Evolutionary conservation across 768 basidiomycete species (phyloP).

Genomic region (Hericium coralloides): DNA sequence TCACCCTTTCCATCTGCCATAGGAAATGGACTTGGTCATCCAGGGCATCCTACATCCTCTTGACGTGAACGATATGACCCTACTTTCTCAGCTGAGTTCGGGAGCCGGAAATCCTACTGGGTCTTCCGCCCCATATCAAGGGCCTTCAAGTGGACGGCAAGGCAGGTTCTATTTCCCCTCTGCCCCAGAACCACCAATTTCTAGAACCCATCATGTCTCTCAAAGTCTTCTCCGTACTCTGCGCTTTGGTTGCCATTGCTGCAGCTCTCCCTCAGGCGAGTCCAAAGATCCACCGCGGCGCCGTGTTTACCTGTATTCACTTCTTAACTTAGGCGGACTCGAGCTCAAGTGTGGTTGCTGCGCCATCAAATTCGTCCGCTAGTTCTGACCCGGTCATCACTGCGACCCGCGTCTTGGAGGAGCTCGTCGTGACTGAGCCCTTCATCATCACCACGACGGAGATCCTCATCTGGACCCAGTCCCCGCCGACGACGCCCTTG

Average conservation of each 20-base stretch:
- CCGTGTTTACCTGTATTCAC: too few relatives aligned
- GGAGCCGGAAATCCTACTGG: too few relatives aligned
- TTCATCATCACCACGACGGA: not conserved
- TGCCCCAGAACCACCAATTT: too few relatives aligned
- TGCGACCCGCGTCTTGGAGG: not conserved
- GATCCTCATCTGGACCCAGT: not conserved
- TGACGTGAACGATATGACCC: not conserved
- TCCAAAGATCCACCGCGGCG: too few relatives aligned
- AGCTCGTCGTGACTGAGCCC: not conserved
- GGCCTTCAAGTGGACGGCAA: too few relatives aligned
- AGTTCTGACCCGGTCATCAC: not conserved
- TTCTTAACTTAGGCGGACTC: not conserved
- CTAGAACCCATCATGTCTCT: not conserved
- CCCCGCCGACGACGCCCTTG: not conserved
- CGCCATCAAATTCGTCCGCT: not conserved
- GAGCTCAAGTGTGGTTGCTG: not conserved
- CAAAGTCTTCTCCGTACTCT: not conserved
- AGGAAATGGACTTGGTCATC: not conserved
- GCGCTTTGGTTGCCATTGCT: not conserved
- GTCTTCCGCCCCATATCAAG: too few relatives aligned
- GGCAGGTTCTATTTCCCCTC: too few relatives aligned
- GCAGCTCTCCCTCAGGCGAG: not conserved
- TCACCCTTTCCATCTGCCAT: not conserved
- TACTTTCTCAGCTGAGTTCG: not conserved
- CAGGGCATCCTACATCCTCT: not conserved